Evolutionary conservation across 2,329 filamentous ascomycete species (phyloP), one percentile per base, ranked within the genome.

Genomic region (Penicillium hesseltinei): DNA sequence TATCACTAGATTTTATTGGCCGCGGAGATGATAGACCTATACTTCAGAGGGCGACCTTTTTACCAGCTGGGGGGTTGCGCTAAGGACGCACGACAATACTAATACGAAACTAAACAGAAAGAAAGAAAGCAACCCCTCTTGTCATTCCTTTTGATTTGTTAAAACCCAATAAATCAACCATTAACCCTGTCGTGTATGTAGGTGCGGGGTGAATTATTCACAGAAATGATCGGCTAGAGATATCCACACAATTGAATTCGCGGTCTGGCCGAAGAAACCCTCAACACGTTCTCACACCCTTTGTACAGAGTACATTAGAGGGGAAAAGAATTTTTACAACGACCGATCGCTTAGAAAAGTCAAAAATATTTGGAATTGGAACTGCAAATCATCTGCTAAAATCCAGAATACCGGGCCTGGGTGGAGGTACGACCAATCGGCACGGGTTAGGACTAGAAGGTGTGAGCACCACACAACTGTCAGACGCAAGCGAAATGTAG

Each of bases 401-500:
- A 53, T 46, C 19, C 15, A 33, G 42, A 29, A 56, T 29, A 43
- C 40, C 33, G 43, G 49, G 10, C 21, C n/a, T 29, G 10, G 35
- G 54, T 47, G 49, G 13, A 42, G 29, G 43, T 23, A 21, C 8
- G 23, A 38, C 44, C 46, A 44, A 51, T 55, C 45, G 45, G 42
- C 42, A 47, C 25, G n/a, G 23, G n/a, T 51, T n/a, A 33, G 29
- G 21, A 29, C 35, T 27, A 42, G 15, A 25, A 10, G n/a, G 17
- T 3, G n/a, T 19, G 51, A 48, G 25, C 27, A 48, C 45, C 29
- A 35, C 31, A 35, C 35, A 53, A 53, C 40, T 52, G 40, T 42
- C 54, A 56, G 42, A 56, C 15, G 42, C 54, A 53, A 46, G 42
- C 42, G 49, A 56, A 31, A n/a, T 31, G 48, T 56, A 53, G 48